phyloP scores from a whole-genome alignment of 495 filamentous ascomycete genomes.

The Tuber borchii region DNA sequence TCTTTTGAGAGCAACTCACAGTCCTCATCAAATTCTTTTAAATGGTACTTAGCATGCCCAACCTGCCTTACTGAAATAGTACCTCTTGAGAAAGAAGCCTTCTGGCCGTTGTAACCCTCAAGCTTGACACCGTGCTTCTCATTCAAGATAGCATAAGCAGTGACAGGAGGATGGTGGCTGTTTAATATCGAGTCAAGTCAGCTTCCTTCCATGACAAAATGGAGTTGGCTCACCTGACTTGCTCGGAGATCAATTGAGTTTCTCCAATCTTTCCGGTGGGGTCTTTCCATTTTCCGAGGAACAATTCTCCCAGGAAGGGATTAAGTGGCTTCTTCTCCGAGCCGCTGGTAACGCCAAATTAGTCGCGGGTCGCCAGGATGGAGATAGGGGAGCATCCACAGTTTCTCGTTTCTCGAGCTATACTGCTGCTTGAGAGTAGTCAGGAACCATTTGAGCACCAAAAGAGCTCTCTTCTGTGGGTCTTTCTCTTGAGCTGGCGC shows the following conservation, averaged over 20 bases:
- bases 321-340: constrained; percentile 97
- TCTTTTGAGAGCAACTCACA: constrained; percentile 32
- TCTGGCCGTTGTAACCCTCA: constrained; percentile 96
- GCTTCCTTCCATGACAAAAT: neutral
- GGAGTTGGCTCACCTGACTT: constrained; percentile 58
- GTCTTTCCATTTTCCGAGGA: constrained; percentile 80
- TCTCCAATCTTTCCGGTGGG: constrained; percentile 48
- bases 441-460: constrained; percentile 95
- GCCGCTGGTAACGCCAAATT: constrained; percentile 45
- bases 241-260: constrained; percentile 58
- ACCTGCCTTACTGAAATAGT: constrained; percentile 96
- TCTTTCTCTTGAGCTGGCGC: constrained; percentile 77
- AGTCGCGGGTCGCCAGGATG: constrained; percentile 10
- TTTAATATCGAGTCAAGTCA: constrained; percentile 27
- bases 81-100: constrained; percentile 74
- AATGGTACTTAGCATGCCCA: constrained; percentile 64
- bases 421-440: constrained; percentile 94
- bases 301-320: constrained; percentile 84
- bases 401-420: constrained; percentile 80
- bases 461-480: constrained; percentile 71
- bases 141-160: constrained; percentile 88
- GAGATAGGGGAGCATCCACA: constrained; percentile 19
- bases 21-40: constrained; percentile 50
- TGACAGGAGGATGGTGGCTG: constrained; percentile 95
- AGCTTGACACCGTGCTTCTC: constrained; percentile 74